A percentile compares a stretch with the other conserved stretches of the same genome.
Evolutionary conservation across 2,329 filamentous ascomycete genomes (phyloP).

Genomic region (Nigrospora sphaerica): DNA sequence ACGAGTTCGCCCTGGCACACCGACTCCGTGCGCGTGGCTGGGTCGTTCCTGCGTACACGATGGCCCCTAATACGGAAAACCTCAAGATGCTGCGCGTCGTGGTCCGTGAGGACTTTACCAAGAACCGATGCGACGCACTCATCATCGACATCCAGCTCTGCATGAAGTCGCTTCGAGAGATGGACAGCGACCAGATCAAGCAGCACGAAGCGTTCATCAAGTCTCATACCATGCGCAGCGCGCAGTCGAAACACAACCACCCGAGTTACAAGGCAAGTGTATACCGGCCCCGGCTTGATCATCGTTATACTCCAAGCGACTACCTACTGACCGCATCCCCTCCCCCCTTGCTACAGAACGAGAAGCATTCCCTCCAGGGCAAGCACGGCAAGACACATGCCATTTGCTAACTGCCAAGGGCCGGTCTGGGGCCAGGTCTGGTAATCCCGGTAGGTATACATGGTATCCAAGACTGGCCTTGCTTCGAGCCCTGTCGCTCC

Average conservation of each 20-base stretch:
- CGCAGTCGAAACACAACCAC: conserved; percentile 45
- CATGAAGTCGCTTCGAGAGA: conserved; percentile 60
- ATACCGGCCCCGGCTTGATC: not conserved
- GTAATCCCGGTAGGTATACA: too few relatives aligned
- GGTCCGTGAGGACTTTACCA: conserved; percentile 85
- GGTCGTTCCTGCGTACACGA: conserved; percentile 94
- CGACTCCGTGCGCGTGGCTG: conserved; percentile 81
- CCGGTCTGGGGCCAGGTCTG: not conserved
- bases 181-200: conserved; percentile 66
- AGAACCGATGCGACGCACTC: conserved; percentile 72
- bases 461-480: too few relatives aligned
- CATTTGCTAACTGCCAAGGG: conserved; percentile 56
- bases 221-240: conserved; percentile 44
- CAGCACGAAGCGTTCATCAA: conserved; percentile 61
- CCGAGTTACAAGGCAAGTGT: conserved; percentile 40
- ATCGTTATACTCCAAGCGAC: too few relatives aligned
- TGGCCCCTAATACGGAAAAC: conserved; percentile 79
- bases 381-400: conserved; percentile 88
- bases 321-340: not conserved
- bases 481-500: too few relatives aligned
- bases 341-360: conserved; percentile 39
- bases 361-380: conserved; percentile 82
- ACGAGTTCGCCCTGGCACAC: conserved; percentile 76
- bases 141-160: conserved; percentile 74
- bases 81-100: conserved; percentile 92